Evolutionary conservation across 768 basidiomycete species (phyloP), one percentile per base, ranked within the genome.

Genomic region (Gymnopilus dilepis): DNA sequence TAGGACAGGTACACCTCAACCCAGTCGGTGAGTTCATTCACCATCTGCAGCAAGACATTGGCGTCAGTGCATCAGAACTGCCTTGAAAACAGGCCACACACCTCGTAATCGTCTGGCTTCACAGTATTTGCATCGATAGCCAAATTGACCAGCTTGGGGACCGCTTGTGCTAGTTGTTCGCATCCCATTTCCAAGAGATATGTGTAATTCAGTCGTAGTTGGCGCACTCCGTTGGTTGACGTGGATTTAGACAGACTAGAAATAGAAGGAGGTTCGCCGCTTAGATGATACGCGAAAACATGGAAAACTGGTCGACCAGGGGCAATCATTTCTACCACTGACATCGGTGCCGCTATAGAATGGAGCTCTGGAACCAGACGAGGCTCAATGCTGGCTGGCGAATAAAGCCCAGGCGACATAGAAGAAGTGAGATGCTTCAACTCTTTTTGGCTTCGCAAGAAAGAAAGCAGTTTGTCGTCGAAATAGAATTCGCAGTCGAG

Each of bases 1-100:
- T 67, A 66, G 6, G 63, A 66, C 17, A 72, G 53, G 30, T 67
- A 65, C 34, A 66, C 66, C 53, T 72, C 67, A 37, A 72, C 60
- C 65, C 65, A 70, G 33, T 66, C 65, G 5, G 62, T 66, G 12
- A 72, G 60, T 26, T 67, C 60, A n/a, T 61, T 61, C 30, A 70
- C n/a, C 63, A 64, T 67, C 69, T 70, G 24, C 1, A 17, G 13
- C n/a, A 21, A 34, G 2, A 21, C 54, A 19, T 6, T 24, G 13
- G 24, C 1, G 31, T 58, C 13, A 51, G 54, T 15, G n/a, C n/a
- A 41, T 30, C 13, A 22, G 26, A 19, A 4, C 37, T 15, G 15
- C 31, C 22, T 17, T 45, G 2, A 26, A 6, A 1, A 26, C 19
- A 4, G 19, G 22, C 6, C 26, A 61, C 65, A 17, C 50, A 65